These are phyloP conservation scores for Rhododendron griersonianum DNA, from an alignment of 148 eudicot species.

Conservation along the genomic window DNA sequence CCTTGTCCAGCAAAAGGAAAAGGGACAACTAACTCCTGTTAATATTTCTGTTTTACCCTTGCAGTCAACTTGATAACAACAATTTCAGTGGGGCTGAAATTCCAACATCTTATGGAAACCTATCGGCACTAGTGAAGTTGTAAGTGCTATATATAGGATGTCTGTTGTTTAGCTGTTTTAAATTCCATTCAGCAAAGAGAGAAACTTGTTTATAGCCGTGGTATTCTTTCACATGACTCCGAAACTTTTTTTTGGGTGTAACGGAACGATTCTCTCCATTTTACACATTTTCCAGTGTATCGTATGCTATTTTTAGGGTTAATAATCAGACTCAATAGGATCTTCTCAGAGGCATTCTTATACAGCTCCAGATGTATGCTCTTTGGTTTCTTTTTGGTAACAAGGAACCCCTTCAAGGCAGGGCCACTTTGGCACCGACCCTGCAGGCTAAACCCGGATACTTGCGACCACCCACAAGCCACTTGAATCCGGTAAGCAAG, in stretches of 20 bases:
- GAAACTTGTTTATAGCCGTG: neutral
- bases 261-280: neutral
- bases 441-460: neutral
- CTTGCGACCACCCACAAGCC: neutral
- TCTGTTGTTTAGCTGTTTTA: neutral
- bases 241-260: neutral
- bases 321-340: neutral
- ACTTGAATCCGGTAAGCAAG: neutral
- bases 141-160: constrained; percentile 20
- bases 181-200: neutral
- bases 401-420: neutral
- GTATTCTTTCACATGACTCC: neutral
- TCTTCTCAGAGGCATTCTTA: neutral
- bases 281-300: neutral
- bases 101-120: constrained; percentile 44
- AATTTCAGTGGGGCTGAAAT: constrained; percentile 36
- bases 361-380: neutral
- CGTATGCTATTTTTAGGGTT: neutral
- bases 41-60: constrained; percentile 2
- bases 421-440: neutral
- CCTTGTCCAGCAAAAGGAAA: neutral
- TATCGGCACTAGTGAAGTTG: constrained; percentile 40
- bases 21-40: neutral
- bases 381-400: neutral
- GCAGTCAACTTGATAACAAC: constrained; percentile 73